These are phyloP conservation scores for Cladosporium sp. DNA, from an alignment of 2,329 filamentous ascomycete genomes.

Conservation along the genomic window DNA sequence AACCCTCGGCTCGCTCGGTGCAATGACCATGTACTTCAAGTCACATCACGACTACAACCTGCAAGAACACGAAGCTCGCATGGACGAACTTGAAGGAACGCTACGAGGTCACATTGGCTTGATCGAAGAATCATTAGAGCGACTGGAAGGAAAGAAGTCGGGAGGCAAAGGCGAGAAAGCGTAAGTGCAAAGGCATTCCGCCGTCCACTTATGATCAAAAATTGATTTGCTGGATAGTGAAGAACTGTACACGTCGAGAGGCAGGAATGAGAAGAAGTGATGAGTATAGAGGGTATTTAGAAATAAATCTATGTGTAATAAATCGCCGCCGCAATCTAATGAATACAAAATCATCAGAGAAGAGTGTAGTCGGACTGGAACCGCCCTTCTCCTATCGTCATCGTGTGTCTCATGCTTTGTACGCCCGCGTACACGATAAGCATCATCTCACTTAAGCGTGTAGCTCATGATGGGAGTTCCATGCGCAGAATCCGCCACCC, in stretches of 20 bases:
- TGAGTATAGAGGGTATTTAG: too few species aligned
- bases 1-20: conserved; percentile 24
- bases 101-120: conserved; percentile 49
- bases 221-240: conserved; percentile 15
- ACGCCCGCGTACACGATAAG: background rate
- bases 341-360: background rate
- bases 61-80: conserved; percentile 50
- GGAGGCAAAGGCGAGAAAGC: conserved; percentile 40
- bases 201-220: background rate
- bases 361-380: background rate
- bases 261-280: conserved; percentile 26
- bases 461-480: background rate
- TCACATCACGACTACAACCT: conserved; percentile 45
- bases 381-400: background rate
- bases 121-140: conserved; percentile 47
- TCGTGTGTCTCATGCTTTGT: background rate
- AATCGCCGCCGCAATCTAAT: background rate
- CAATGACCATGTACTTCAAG: conserved; percentile 27
- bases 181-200: conserved; percentile 28
- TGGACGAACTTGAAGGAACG: conserved; percentile 51
- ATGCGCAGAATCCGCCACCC: background rate
- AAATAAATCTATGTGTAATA: background rate
- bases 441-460: background rate
- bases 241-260: conserved; percentile 23
- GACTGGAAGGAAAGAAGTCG: conserved; percentile 45